phyloP scores from a whole-genome alignment of 345 rosid genomes.

The Rhodamnia rubescens region DNA sequence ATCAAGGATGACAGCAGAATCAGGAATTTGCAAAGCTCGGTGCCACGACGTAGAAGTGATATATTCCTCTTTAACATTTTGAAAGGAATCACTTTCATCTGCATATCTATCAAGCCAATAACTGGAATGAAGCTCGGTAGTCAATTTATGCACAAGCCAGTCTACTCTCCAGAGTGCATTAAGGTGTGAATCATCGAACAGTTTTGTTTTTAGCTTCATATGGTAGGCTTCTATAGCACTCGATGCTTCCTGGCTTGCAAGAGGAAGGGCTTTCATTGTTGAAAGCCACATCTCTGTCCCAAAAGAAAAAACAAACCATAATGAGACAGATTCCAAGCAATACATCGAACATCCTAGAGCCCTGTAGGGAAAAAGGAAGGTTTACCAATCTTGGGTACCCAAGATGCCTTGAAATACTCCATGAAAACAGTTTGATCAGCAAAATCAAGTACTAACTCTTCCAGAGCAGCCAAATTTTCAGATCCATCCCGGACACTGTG shows the following conservation, averaged over 20 bases:
- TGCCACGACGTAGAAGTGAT: conserved; percentile 92
- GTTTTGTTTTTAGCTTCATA: conserved; percentile 68
- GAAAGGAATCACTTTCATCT: conserved; percentile 85
- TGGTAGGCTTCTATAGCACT: conserved; percentile 98
- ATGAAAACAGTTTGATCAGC: conserved; percentile 69
- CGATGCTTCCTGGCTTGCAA: conserved; percentile 94
- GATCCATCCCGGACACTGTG: conserved; percentile 56
- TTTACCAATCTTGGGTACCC: conserved; percentile 95
- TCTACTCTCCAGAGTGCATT: conserved; percentile 88
- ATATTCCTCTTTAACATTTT: conserved; percentile 83
- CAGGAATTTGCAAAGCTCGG: conserved; percentile 73
- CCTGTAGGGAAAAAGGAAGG: background rate
- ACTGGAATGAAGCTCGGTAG: conserved; percentile 81
- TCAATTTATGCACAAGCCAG: conserved; percentile 95
- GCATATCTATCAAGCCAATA: conserved; percentile 93
- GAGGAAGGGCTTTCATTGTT: conserved; percentile 64
- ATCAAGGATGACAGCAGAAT: conserved; percentile 61
- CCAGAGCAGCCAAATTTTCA: conserved; percentile 43
- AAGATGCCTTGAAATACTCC: conserved; percentile 63
- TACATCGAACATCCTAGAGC: background rate
- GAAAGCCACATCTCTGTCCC: conserved; percentile 90
- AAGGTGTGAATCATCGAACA: conserved; percentile 92
- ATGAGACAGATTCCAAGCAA: background rate
- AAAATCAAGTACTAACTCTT: conserved; percentile 61
- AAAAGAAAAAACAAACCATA: background rate